Evolutionary conservation across 2,329 filamentous ascomycete genomes (phyloP), one percentile per base, ranked within the genome.

Genomic region (Verticillium nubilum): DNA sequence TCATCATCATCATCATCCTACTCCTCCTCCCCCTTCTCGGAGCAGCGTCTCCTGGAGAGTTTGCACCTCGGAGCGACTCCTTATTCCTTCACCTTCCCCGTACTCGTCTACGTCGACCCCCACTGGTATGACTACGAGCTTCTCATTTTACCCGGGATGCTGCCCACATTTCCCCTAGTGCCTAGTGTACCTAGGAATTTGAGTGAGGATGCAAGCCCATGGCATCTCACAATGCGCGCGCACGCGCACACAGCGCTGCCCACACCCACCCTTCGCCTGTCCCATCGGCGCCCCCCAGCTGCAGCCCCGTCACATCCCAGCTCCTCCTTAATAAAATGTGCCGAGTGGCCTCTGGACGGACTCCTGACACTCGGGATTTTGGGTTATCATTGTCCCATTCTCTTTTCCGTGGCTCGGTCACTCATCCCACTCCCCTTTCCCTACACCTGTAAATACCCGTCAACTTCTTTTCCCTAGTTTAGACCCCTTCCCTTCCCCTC

Each of bases 301-400:
- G 62, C 53, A 59, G 59, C 57, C 56, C 47, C 62, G 59, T 63
- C 59, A 62, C 61, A 63, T 59, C 62, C 62, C 61, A 61, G 62
- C 55, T 63, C 61, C 62, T 63, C 62, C 62, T 63, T 61, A 63
- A 63, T 63, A 47, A 56, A 63, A 62, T 57, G 54, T 63, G 54
- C 59, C 61, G 59, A 62, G 61, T 63, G 62, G 62, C 57, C 27
- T 27, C 42, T 52, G 60, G 59, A 62, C 19, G 37, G 37, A 23
- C 37, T 19, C 37, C 37, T 47, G n/a, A 47, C 37, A 47, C 37
- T 47, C 37, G 37, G 37, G 37, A 47, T 47, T 47, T 9, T 47
- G 37, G 37, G 37, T 47, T 47, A 47, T 47, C 37, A 47, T 47
- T 47, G 37, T 47, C 37, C 37, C 37, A 47, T 47, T 47, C 37